Evolutionary conservation across 2,329 filamentous ascomycete species (phyloP).

Genomic region (Escovopsis sp.): DNA sequence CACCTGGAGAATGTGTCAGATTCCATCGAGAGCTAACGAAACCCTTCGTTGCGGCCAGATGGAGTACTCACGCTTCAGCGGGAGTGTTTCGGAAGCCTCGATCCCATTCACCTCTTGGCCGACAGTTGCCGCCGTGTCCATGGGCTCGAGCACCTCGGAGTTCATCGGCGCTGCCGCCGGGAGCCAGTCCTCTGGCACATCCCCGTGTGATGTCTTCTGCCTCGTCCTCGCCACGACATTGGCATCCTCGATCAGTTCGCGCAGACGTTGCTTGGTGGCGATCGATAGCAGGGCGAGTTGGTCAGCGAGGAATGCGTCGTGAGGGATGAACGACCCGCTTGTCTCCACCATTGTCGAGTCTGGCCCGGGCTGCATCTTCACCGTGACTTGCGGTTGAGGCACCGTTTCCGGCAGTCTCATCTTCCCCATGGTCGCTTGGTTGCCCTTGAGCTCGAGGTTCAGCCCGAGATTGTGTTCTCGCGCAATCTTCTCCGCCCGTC

Average conservation of each 20-base stretch:
- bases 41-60: no score
- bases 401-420: constrained; percentile 35
- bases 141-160: constrained; percentile 21
- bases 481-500: constrained; percentile 41
- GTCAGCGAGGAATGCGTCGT: constrained; percentile 62
- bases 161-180: constrained; percentile 47
- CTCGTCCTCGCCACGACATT: constrained; percentile 54
- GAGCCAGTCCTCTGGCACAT: constrained; percentile 60
- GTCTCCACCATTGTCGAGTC: constrained; percentile 49
- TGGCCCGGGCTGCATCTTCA: constrained; percentile 38
- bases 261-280: constrained; percentile 64
- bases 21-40: no score
- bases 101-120: constrained; percentile 27
- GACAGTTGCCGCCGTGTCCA: constrained; percentile 9
- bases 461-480: constrained; percentile 40
- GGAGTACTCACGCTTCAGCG: constrained; percentile 44
- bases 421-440: constrained; percentile 27
- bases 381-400: constrained; percentile 36
- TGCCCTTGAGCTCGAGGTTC: constrained; percentile 39
- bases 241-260: constrained; percentile 64
- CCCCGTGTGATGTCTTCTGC: constrained; percentile 64
- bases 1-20: constrained; percentile 17
- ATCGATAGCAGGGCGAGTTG: constrained; percentile 72
- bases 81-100: constrained; percentile 36
- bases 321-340: constrained; percentile 54